These are phyloP conservation scores for Pythium brassicae DNA, from an alignment of 352 stramenopile genomes.

Conservation along the genomic window DNA sequence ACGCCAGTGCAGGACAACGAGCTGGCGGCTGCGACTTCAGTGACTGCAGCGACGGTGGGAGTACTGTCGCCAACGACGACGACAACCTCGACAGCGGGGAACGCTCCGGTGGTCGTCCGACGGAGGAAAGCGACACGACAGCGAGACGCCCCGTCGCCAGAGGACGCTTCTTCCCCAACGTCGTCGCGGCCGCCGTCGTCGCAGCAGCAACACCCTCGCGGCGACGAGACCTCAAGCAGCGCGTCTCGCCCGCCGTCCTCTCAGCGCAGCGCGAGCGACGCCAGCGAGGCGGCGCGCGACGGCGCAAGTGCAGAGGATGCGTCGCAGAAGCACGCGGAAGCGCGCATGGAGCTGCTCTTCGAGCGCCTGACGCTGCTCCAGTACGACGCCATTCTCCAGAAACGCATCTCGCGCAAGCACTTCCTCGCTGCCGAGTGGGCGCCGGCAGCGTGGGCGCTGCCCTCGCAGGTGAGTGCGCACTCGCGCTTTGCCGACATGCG, in stretches of 20 bases:
- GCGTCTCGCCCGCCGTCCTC: conserved; percentile 30
- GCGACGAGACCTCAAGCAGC: conserved; percentile 11
- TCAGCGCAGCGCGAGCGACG: conserved; percentile 14
- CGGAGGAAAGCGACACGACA: conserved; percentile 1
- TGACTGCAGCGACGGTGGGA: not conserved
- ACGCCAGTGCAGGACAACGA: not conserved
- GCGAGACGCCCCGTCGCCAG: conserved; percentile 2
- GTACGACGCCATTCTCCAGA: conserved; percentile 35
- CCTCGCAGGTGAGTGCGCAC: conserved; percentile 16
- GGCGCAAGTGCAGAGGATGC: conserved; percentile 20
- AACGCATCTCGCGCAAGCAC: conserved; percentile 38
- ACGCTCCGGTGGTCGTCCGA: not conserved
- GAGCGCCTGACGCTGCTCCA: conserved; percentile 59
- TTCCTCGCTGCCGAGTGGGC: conserved; percentile 24
- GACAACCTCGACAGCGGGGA: not conserved
- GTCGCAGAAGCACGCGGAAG: conserved; percentile 27
- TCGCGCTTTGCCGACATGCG: conserved; percentile 48
- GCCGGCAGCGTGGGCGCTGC: not conserved
- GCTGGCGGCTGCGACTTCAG: not conserved
- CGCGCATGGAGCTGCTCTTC: conserved; percentile 63
- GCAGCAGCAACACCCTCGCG: conserved; percentile 5
- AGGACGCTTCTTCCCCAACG: conserved; percentile 1
- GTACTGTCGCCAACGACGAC: not conserved
- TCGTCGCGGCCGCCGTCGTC: not conserved
- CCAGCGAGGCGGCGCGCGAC: conserved; percentile 2